Percentiles rank a stretch among this genome's conserved stretches.
Evolutionary conservation across 2,329 filamentous ascomycete genomes (phyloP).

Genomic region (Fusarium algeriense): DNA sequence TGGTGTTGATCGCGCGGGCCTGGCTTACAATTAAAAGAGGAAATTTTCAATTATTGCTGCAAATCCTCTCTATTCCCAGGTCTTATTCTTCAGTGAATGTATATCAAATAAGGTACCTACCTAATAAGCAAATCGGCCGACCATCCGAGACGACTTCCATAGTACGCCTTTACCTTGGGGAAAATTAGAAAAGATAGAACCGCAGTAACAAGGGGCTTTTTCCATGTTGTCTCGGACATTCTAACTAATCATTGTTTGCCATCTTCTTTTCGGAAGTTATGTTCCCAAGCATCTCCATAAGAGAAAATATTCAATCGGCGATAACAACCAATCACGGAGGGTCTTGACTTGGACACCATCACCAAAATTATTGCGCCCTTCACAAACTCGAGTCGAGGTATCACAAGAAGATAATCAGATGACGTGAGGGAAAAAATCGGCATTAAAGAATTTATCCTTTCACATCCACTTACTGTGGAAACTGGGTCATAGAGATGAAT

Average conservation of each 20-base stretch:
- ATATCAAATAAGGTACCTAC: no score
- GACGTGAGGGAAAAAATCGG: slow-evolving; percentile 1
- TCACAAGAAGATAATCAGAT: slow-evolving; percentile 12
- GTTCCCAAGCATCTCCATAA: not conserved
- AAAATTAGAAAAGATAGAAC: not conserved
- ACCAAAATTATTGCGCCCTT: slow-evolving; percentile 17
- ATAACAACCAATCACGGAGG: slow-evolving; percentile 24
- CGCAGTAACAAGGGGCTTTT: not conserved
- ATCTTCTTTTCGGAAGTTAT: slow-evolving; percentile 1
- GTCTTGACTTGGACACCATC: slow-evolving; percentile 13
- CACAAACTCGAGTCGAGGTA: slow-evolving; percentile 15
- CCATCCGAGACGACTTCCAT: not conserved
- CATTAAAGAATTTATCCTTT: not conserved
- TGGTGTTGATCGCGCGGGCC: not conserved
- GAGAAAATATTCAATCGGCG: slow-evolving; percentile 22
- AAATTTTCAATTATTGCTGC: not conserved
- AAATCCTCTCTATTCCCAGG: no score
- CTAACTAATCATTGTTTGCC: slow-evolving; percentile 2
- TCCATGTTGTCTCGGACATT: not conserved
- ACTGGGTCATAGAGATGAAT: slow-evolving; percentile 13
- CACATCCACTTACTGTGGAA: slow-evolving; percentile 22
- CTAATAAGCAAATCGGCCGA: not conserved
- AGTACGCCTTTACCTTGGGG: not conserved
- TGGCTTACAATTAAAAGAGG: not conserved
- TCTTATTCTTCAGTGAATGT: no score